phyloP scores from a whole-genome alignment of 1,284 basidiomycete species.

The Phaffia rhodozyma region DNA sequence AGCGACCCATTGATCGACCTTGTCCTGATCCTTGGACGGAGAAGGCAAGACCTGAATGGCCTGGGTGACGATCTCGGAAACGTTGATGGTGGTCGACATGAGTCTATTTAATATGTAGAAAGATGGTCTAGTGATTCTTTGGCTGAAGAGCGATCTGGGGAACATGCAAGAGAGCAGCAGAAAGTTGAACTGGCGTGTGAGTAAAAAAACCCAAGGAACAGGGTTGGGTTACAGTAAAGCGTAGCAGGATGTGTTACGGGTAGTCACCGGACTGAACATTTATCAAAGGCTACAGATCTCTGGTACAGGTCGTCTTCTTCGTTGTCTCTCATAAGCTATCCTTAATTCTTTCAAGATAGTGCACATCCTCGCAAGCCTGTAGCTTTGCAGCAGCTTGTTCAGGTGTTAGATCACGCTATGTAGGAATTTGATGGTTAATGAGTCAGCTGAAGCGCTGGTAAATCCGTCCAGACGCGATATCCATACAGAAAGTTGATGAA shows the following conservation, averaged over 20 bases:
- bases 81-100: neutral
- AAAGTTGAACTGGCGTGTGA: no score
- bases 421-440: neutral
- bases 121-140: neutral
- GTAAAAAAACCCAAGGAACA: no score
- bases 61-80: constrained; percentile 4
- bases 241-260: no score
- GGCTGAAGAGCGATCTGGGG: no score
- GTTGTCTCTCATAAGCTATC: neutral
- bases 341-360: constrained; percentile 39
- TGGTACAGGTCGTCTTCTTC: neutral
- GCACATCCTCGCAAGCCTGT: constrained; percentile 42
- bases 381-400: constrained; percentile 72
- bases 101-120: neutral
- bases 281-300: no score
- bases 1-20: constrained; percentile 9
- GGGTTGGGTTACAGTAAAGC: no score
- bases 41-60: neutral
- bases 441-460: neutral
- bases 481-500: neutral
- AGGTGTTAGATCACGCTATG: constrained; percentile 66
- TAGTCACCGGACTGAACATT: no score
- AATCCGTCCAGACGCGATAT: neutral
- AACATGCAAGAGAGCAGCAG: no score
- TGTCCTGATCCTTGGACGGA: constrained; percentile 11